phyloP scores from a whole-genome alignment of 106 monocot species.

The Phalaenopsis equestris region DNA sequence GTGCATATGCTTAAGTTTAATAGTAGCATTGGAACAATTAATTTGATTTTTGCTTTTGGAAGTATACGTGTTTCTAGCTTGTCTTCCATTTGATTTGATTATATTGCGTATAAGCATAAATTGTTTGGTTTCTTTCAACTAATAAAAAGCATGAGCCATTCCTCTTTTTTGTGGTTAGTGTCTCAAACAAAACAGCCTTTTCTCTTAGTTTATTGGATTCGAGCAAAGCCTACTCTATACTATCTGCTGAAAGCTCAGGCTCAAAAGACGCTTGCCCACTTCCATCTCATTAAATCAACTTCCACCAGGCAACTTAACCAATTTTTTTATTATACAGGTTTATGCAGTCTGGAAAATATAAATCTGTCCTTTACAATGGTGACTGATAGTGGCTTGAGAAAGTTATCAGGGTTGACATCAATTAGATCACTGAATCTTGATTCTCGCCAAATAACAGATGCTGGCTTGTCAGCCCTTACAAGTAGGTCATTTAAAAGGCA shows the following conservation, averaged over 20 bases:
- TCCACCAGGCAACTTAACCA: not conserved
- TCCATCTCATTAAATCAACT: not conserved
- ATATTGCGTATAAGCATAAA: not conserved
- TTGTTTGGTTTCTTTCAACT: not conserved
- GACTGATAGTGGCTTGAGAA: conserved; percentile 67
- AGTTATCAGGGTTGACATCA: conserved; percentile 71
- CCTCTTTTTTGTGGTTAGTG: too few species aligned
- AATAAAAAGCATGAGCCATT: not conserved
- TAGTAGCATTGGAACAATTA: not conserved
- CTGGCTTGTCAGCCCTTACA: conserved; percentile 70
- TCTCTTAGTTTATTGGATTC: too few species aligned
- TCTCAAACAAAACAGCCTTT: too few species aligned
- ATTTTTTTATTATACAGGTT: conserved; percentile 25
- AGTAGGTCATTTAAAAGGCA: conserved; percentile 28
- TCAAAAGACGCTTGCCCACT: not conserved
- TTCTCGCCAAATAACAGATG: conserved; percentile 83
- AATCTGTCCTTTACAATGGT: conserved; percentile 90
- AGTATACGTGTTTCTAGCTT: not conserved
- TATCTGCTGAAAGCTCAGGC: too few species aligned
- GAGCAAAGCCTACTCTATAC: too few species aligned
- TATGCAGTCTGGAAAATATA: conserved; percentile 61
- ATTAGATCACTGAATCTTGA: conserved; percentile 91
- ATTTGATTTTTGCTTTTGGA: not conserved
- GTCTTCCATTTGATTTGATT: not conserved
- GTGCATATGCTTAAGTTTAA: not conserved